A percentile compares a stretch with the other conserved stretches of the same genome.
Evolutionary conservation across 163 green algal species (phyloP).

Genomic region (Volvox carteri): DNA sequence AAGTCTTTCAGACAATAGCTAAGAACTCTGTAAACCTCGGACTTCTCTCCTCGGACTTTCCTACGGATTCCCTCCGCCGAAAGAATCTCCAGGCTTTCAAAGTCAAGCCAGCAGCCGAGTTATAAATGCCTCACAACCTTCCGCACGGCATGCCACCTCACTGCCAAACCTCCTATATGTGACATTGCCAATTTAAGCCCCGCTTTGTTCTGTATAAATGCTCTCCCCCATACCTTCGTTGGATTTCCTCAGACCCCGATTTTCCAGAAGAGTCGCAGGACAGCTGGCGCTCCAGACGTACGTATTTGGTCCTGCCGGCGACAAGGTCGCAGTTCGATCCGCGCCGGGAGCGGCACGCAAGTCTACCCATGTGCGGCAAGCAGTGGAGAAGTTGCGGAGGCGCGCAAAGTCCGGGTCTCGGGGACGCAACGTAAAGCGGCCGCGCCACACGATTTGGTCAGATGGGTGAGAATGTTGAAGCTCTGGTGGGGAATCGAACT

Average conservation of each 20-base stretch:
- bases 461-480: not conserved
- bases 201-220: no score
- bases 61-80: no score
- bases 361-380: slow-evolving; percentile 37
- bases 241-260: slow-evolving; percentile 4
- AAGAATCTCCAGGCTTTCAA: no score
- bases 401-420: slow-evolving; percentile 33
- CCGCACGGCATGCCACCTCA: no score
- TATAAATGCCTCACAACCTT: no score
- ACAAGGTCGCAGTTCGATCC: slow-evolving; percentile 26
- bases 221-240: no score
- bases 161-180: no score
- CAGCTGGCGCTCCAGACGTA: slow-evolving; percentile 54
- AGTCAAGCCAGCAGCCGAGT: no score
- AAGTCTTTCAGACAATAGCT: no score
- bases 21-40: no score
- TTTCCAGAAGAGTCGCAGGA: not conserved
- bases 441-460: slow-evolving; percentile 30
- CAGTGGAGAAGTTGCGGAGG: slow-evolving; percentile 49
- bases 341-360: not conserved
- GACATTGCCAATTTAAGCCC: no score
- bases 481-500: not conserved
- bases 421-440: slow-evolving; percentile 42
- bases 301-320: slow-evolving; percentile 35
- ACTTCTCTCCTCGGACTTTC: no score